Evolutionary conservation across 495 filamentous ascomycete genomes (phyloP).

Genomic region (Hyphodiscus hymeniophilus): DNA sequence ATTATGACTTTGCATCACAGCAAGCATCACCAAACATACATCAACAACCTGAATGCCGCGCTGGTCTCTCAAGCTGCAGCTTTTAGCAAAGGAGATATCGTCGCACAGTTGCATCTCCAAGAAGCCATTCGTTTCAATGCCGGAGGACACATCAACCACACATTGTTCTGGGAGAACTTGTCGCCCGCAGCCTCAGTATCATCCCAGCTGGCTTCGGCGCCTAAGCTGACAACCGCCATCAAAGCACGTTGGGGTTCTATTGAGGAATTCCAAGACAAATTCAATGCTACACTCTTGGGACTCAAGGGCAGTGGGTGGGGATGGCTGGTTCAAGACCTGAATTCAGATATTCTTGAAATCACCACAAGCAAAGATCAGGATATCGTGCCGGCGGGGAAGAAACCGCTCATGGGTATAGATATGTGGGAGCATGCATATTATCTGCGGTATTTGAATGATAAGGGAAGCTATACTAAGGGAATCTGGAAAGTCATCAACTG

Average conservation of each 20-base stretch:
- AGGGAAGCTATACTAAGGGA: slow-evolving; percentile 72
- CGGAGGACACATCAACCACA: slow-evolving; percentile 91
- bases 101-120: slow-evolving; percentile 42
- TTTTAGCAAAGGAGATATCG: slow-evolving; percentile 4
- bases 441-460: slow-evolving; percentile 76
- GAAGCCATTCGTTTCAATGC: slow-evolving; percentile 82
- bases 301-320: slow-evolving; percentile 96
- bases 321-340: slow-evolving; percentile 90
- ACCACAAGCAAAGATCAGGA: slow-evolving; percentile 80
- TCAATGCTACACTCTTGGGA: slow-evolving; percentile 76
- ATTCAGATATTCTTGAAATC: slow-evolving; percentile 67
- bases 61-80: slow-evolving; percentile 30
- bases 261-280: slow-evolving; percentile 66
- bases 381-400: slow-evolving; percentile 68
- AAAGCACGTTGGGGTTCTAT: slow-evolving; percentile 47
- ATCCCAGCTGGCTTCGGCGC: neutral
- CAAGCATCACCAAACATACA: slow-evolving; percentile 68
- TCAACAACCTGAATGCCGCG: slow-evolving; percentile 60
- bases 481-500: slow-evolving; percentile 88
- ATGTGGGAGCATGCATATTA: slow-evolving; percentile 78
- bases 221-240: slow-evolving; percentile 7
- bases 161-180: slow-evolving; percentile 96
- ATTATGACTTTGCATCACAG: slow-evolving; percentile 88
- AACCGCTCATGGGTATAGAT: slow-evolving; percentile 78
- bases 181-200: slow-evolving; percentile 29